These are phyloP conservation scores for Fusarium keratoplasticum DNA, from an alignment of 2,329 filamentous ascomycete genomes.

Conservation along the genomic window DNA sequence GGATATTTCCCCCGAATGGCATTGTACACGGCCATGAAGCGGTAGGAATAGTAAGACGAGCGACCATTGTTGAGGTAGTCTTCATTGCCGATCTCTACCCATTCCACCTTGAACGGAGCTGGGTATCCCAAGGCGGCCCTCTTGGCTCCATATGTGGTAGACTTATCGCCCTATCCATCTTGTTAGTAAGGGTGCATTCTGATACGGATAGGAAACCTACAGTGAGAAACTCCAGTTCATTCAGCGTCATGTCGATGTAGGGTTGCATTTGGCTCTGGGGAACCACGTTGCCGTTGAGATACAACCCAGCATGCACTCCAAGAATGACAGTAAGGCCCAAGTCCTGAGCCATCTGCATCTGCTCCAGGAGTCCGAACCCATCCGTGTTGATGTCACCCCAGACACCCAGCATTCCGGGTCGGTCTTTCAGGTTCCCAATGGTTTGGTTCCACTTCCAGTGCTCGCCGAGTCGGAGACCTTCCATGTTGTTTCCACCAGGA, in stretches of 20 bases:
- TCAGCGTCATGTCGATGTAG: background rate
- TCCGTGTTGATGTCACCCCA: background rate
- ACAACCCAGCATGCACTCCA: background rate
- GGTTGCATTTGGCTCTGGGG: background rate
- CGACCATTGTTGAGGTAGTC: background rate
- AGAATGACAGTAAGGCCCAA: background rate
- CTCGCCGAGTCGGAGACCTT: background rate
- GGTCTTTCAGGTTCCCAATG: background rate
- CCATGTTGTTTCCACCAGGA: background rate
- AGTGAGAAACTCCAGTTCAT: background rate
- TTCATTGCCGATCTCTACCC: background rate
- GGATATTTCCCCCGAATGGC: background rate
- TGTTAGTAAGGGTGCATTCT: background rate
- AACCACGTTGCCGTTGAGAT: background rate
- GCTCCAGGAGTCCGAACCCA: background rate
- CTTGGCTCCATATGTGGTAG: background rate
- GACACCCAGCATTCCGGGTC: background rate
- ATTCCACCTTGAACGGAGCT: background rate
- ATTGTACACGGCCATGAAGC: background rate
- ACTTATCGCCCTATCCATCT: background rate
- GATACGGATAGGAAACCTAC: background rate
- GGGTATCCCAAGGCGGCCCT: background rate
- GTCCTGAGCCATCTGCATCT: background rate
- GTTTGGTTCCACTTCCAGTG: background rate
- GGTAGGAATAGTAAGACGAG: background rate